Percentiles rank a stretch among this genome's conserved stretches.
Evolutionary conservation across 2,329 filamentous ascomycete genomes (phyloP).

Genomic region (Alternaria triticimaculans): DNA sequence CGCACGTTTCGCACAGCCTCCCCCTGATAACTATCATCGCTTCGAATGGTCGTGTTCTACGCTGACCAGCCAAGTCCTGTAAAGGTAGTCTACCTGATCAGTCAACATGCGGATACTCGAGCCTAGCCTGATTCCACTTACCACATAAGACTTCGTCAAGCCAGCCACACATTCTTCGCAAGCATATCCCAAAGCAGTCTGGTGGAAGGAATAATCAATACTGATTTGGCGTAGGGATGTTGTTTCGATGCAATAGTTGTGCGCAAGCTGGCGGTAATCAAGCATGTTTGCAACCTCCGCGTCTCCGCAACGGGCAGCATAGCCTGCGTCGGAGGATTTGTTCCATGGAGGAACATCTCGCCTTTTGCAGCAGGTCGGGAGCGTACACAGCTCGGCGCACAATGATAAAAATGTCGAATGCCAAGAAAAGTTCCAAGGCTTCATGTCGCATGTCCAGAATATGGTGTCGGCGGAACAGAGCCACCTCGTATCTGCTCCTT

Average conservation of each 20-base stretch:
- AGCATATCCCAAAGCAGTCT: slow-evolving; percentile 9
- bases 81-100: not conserved
- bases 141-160: not conserved
- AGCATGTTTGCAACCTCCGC: not conserved
- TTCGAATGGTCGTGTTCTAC: not conserved
- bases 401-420: not conserved
- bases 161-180: slow-evolving; percentile 6
- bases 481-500: slow-evolving; percentile 27
- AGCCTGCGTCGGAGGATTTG: not conserved
- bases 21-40: not conserved
- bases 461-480: slow-evolving; percentile 1
- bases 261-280: not conserved
- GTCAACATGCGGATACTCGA: not conserved
- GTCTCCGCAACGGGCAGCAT: not conserved
- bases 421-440: not conserved
- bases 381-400: not conserved
- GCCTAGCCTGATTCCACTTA: not conserved
- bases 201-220: not conserved
- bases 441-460: slow-evolving; percentile 9
- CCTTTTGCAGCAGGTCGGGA: not conserved
- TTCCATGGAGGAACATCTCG: not conserved
- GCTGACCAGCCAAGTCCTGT: not conserved
- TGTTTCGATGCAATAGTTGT: not conserved
- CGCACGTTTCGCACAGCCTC: not conserved
- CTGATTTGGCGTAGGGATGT: not conserved